Evolutionary conservation across 2,329 filamentous ascomycete genomes (phyloP).

Genomic region (Colletotrichum truncatum): DNA sequence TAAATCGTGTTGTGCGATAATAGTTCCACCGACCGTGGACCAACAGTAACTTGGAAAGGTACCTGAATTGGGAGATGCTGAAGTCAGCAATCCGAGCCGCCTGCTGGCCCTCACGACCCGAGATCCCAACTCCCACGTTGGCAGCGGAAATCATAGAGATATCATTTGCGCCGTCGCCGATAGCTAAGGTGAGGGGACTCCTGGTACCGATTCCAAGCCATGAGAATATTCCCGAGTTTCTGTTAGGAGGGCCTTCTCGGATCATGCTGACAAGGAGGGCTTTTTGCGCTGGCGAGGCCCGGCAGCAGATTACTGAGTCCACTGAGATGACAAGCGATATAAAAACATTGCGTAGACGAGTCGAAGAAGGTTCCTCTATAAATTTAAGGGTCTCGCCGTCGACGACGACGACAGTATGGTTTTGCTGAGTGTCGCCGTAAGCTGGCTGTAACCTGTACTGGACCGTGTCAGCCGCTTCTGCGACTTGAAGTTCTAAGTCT

Average conservation of each 20-base stretch:
- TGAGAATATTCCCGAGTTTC: conserved; percentile 36
- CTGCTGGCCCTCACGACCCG: conserved; percentile 90
- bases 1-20: conserved; percentile 87
- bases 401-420: conserved; percentile 82
- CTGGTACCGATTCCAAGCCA: conserved; percentile 47
- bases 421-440: not conserved
- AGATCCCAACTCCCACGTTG: conserved; percentile 91
- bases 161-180: conserved; percentile 93
- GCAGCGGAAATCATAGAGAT: conserved; percentile 91
- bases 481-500: conserved; percentile 72
- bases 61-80: conserved; percentile 89
- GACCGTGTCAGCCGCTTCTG: conserved; percentile 71
- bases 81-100: conserved; percentile 92
- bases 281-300: conserved; percentile 89
- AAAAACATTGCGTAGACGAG: conserved; percentile 66
- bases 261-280: conserved; percentile 85
- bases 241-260: conserved; percentile 74
- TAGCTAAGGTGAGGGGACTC: conserved; percentile 82
- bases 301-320: conserved; percentile 92
- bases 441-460: conserved; percentile 59
- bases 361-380: conserved; percentile 67
- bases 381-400: conserved; percentile 82
- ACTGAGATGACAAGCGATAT: conserved; percentile 80
- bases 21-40: conserved; percentile 95
- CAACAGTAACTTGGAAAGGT: conserved; percentile 81